Conservation (phyloP, 2,329 filamentous ascomycete species). For the Immersiporthe knoxdaviesiana region DNA sequence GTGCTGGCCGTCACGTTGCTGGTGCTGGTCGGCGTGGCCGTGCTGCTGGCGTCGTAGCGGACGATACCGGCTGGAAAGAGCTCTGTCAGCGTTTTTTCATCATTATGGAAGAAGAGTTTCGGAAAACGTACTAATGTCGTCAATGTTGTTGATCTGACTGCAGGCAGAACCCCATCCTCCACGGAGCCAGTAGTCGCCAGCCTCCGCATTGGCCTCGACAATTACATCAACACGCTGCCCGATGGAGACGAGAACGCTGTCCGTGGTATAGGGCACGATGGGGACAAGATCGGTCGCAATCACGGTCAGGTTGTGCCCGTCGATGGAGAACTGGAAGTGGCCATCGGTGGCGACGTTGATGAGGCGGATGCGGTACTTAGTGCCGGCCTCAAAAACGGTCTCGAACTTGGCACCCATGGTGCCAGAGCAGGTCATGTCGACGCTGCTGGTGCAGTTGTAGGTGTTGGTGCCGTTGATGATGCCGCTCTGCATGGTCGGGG, state of each 20-base stretch:
- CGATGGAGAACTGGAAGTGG: conserved; percentile 54
- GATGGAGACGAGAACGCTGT: conserved; percentile 48
- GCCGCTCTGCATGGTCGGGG: conserved; percentile 33
- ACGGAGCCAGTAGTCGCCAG: conserved; percentile 35
- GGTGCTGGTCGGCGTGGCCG: conserved; percentile 25
- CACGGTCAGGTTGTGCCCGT: conserved; percentile 60
- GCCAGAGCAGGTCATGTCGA: conserved; percentile 29
- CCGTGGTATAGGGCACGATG: conserved; percentile 56
- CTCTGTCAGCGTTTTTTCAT: not conserved
- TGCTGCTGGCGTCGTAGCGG: conserved; percentile 32
- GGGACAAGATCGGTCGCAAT: conserved; percentile 63
- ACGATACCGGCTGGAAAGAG: conserved; percentile 33
- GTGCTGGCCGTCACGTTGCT: conserved; percentile 12
- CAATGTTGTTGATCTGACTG: conserved; percentile 27
- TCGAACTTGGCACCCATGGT: conserved; percentile 36
- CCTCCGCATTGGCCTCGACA: conserved; percentile 27
- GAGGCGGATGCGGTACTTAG: conserved; percentile 50
- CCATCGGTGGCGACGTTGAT: conserved; percentile 51
- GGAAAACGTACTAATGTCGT: conserved; percentile 26
- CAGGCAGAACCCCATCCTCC: conserved; percentile 30
- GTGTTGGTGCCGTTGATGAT: conserved; percentile 32
- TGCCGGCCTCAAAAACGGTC: conserved; percentile 39
- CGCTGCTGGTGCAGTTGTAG: conserved; percentile 22
- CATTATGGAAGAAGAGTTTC: too few species aligned
- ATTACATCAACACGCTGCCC: conserved; percentile 40